Conservation (phyloP, 495 filamentous ascomycete genomes). For the Talaromyces stipitatus region DNA sequence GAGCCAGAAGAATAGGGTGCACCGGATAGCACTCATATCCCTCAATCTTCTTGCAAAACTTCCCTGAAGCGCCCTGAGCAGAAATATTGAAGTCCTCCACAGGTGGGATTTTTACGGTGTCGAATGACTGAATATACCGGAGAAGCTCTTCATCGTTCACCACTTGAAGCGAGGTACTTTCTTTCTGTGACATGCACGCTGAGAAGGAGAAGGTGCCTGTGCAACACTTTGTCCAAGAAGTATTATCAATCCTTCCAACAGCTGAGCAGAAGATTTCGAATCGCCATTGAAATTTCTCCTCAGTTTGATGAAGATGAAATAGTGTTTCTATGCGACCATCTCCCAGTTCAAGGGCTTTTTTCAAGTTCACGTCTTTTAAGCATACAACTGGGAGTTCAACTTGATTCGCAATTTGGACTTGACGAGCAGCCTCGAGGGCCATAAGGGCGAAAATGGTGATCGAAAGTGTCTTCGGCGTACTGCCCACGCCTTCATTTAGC, state of each 20-base stretch:
- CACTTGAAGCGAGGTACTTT: not conserved
- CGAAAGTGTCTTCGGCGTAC: constrained; percentile 4
- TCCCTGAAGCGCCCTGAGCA: constrained; percentile 1
- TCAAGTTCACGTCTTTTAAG: constrained; percentile 6
- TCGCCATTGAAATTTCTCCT: not conserved
- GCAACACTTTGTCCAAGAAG: not conserved
- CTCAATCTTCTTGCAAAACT: not conserved
- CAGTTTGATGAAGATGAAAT: constrained; percentile 1
- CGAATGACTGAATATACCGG: not conserved
- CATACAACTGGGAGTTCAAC: not conserved
- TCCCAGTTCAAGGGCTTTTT: not conserved
- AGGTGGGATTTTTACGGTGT: not conserved
- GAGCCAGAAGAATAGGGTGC: constrained; percentile 3
- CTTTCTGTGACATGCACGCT: not conserved
- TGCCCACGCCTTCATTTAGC: constrained; percentile 18
- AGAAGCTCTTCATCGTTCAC: not conserved
- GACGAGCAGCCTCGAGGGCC: not conserved
- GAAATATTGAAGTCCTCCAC: not conserved
- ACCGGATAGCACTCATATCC: not conserved
- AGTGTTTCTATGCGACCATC: constrained; percentile 4
- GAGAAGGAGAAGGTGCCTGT: not conserved
- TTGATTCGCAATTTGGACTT: not conserved
- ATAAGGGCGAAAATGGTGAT: not conserved
- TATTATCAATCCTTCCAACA: not conserved
- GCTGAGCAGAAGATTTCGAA: constrained; percentile 2